A percentile compares a stretch with the other conserved stretches of the same genome.
These are phyloP conservation scores for Tricharina praecox DNA, from an alignment of 495 filamentous ascomycete genomes.

Conservation along the genomic window DNA sequence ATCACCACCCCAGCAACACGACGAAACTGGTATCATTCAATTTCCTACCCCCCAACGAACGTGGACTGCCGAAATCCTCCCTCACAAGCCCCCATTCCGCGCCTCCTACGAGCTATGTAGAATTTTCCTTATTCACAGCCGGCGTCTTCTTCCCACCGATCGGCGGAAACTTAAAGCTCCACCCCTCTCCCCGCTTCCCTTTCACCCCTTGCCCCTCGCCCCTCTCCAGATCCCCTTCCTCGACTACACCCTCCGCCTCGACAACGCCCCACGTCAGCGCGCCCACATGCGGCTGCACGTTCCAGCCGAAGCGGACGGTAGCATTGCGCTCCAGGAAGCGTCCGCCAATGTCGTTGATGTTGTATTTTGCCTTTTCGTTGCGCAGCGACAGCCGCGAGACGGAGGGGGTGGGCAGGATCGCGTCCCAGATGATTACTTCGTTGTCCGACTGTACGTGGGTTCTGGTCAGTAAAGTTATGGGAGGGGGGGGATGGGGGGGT, in stretches of 20 bases:
- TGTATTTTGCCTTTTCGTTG: slow-evolving; percentile 80
- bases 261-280: slow-evolving; percentile 49
- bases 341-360: slow-evolving; percentile 72
- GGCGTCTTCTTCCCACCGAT: slow-evolving; percentile 41
- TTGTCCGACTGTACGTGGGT: slow-evolving; percentile 33
- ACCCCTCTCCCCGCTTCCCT: slow-evolving; percentile 42
- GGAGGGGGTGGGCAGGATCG: slow-evolving; percentile 51
- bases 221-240: slow-evolving; percentile 39
- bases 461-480: no score
- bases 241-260: slow-evolving; percentile 21
- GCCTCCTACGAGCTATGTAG: no score
- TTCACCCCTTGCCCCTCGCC: no score
- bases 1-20: no score
- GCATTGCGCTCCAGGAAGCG: slow-evolving; percentile 56
- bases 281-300: slow-evolving; percentile 95
- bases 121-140: background rate
- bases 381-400: slow-evolving; percentile 54
- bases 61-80: no score
- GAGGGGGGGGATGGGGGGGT: background rate
- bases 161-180: slow-evolving; percentile 54
- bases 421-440: slow-evolving; percentile 87
- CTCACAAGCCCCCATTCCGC: no score
- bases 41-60: no score
- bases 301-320: slow-evolving; percentile 67
- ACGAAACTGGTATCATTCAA: no score